phyloP scores from a whole-genome alignment of 1,284 basidiomycete species.

The Schizopora paradoxa region DNA sequence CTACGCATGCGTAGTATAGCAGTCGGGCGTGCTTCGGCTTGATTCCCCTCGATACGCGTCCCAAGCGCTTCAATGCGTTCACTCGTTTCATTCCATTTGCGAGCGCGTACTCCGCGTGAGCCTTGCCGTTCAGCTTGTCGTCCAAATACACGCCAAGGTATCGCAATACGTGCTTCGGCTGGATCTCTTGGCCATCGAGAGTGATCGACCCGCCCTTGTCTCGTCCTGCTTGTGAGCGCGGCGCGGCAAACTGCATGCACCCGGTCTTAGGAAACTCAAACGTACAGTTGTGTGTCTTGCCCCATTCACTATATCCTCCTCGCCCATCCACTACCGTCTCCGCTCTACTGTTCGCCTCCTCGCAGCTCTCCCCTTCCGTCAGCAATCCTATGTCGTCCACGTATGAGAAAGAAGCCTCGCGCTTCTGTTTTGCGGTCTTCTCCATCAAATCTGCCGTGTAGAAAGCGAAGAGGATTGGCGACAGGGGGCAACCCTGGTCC shows the following conservation, averaged over 20 bases:
- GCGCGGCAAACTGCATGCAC: too few relatives aligned
- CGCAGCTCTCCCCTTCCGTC: too few relatives aligned
- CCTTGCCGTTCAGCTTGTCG: conserved; percentile 3
- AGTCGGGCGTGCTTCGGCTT: neutral
- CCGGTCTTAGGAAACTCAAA: conserved; percentile 8
- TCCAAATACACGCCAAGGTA: conserved; percentile 6
- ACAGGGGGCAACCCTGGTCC: conserved; percentile 19
- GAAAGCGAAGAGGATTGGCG: conserved; percentile 14
- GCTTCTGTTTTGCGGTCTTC: neutral
- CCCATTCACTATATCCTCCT: neutral
- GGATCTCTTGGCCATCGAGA: too few relatives aligned
- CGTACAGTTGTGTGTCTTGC: neutral
- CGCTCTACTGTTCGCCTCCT: too few relatives aligned
- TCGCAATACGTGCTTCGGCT: neutral
- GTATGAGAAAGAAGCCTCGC: conserved; percentile 6
- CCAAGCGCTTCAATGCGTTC: neutral
- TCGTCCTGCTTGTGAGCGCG: too few relatives aligned
- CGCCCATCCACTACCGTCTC: conserved; percentile 2
- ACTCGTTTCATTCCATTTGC: neutral
- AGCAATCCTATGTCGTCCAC: too few relatives aligned
- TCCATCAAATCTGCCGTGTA: conserved; percentile 14
- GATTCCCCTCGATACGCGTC: too few relatives aligned
- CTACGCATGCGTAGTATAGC: neutral
- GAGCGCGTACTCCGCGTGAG: conserved; percentile 1
- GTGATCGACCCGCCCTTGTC: too few relatives aligned